Evolutionary conservation across 108 stramenopile species (phyloP), one percentile per base, ranked within the genome.

Genomic region (Parmales sp.): DNA sequence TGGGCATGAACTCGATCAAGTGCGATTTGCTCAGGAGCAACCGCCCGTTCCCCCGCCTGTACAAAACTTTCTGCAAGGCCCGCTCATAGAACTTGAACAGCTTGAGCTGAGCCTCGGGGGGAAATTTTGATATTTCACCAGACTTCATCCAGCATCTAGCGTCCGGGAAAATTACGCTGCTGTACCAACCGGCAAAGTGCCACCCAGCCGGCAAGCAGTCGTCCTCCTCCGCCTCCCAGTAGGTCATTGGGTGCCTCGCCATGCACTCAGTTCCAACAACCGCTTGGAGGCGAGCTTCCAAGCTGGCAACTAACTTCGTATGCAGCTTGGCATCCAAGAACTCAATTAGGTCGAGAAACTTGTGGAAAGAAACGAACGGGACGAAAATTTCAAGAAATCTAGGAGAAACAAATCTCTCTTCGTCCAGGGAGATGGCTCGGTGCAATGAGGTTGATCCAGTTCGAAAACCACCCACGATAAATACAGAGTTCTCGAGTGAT

Each of bases 1-100:
- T 41, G 64, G 29, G 29, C 64, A 65, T 65, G 64, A 65, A 41
- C 64, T 65, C 64, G 64, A 65, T 65, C 20, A 65, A n/a, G 19
- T 65, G 64, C n/a, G 20, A 23, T 39, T 65, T 65, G 38, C 20
- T 23, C 20, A 65, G 64, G 16, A 39, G 39, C 23, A 13, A 18
- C 38, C 64, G 18, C 2, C 64, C 64, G 8, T 65, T 39, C 20
- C 64, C 64, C 20, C 64, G 18, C 38, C 64, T 37, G 39, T 65
- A 65, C 20, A 65, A 23, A 23, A 65, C 64, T 23, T 65, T 65
- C 64, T 65, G 64, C 20, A 65, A 8, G 39, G 11, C 16, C 18
- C 64, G 36, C 5, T 19, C 20, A 39, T 65, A 65, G 64, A 65
- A 65, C 38, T 2, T 65, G 38, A 39, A 38, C 38, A 25, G 8